A percentile compares a stretch with the other conserved stretches of the same genome.
Conservation (phyloP, 257 asterid species). For the Solanum tarijense region DNA sequence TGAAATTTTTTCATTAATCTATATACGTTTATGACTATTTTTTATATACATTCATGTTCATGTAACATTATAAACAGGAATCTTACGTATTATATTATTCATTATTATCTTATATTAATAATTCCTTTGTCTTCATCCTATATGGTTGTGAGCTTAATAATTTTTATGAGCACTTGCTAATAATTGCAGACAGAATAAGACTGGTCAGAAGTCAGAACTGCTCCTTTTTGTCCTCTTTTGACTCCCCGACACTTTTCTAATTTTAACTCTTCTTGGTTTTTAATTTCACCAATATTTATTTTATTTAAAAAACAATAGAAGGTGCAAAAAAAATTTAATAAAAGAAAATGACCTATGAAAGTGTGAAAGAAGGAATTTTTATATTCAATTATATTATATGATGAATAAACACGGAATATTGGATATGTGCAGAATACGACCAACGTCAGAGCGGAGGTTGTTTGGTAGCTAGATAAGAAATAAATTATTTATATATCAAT, state of each 20-base stretch:
- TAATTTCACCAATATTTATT: neutral
- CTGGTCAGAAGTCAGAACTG: neutral
- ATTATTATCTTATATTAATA: too few relatives aligned
- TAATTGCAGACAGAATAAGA: neutral
- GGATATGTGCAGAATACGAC: too few relatives aligned
- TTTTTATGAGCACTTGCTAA: neutral
- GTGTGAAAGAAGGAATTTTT: too few relatives aligned
- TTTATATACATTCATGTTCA: too few relatives aligned
- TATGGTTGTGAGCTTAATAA: too few relatives aligned
- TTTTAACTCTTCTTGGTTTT: neutral
- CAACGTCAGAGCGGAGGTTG: too few relatives aligned
- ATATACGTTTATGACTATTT: neutral
- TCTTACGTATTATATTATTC: too few relatives aligned
- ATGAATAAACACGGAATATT: too few relatives aligned
- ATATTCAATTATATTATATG: too few relatives aligned
- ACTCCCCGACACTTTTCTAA: neutral
- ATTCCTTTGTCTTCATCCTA: neutral
- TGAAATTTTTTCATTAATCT: neutral
- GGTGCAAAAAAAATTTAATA: neutral
- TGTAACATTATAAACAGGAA: neutral
- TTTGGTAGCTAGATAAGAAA: too few relatives aligned
- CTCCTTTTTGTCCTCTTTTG: neutral
- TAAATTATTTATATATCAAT: too few relatives aligned
- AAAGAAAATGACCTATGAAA: neutral
- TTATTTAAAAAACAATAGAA: neutral